Evolutionary conservation across 257 asterid species (phyloP).

Genomic region (Scutellaria minor): DNA sequence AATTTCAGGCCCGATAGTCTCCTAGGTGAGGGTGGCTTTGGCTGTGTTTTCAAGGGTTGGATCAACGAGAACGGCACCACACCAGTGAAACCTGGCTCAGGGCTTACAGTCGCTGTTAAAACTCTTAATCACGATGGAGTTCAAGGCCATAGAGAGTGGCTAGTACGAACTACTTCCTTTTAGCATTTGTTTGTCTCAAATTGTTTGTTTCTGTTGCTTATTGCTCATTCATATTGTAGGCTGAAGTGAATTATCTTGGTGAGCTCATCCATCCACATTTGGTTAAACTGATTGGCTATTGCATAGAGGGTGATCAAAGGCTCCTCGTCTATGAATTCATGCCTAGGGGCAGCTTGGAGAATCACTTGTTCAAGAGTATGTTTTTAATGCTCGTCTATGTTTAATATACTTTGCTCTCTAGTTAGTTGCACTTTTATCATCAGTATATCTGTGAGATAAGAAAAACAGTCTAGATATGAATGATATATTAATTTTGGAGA

Average conservation of each 20-base stretch:
- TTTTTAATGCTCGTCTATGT: constrained; percentile 6
- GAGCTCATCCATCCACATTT: constrained; percentile 77
- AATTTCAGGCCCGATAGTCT: constrained; percentile 74
- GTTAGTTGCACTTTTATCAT: not conserved
- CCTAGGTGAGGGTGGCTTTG: constrained; percentile 93
- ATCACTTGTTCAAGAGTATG: constrained; percentile 90
- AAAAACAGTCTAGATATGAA: not conserved
- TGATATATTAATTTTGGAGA: not conserved
- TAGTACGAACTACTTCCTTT: constrained; percentile 47
- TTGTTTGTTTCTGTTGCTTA: constrained; percentile 18
- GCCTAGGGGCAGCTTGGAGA: constrained; percentile 96
- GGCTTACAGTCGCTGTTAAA: constrained; percentile 84
- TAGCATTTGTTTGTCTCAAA: not conserved
- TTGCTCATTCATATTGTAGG: constrained; percentile 51
- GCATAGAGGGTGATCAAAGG: constrained; percentile 85
- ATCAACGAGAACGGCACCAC: constrained; percentile 64
- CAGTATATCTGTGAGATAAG: not conserved
- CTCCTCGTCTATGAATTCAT: constrained; percentile 85
- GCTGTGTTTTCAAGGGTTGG: constrained; percentile 94
- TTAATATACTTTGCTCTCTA: not conserved
- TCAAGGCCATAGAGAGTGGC: constrained; percentile 98
- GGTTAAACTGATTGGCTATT: constrained; percentile 82
- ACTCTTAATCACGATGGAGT: constrained; percentile 82
- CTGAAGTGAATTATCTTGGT: constrained; percentile 82
- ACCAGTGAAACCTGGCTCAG: constrained; percentile 79